These are phyloP conservation scores for Phaeolepiota aurea DNA, from an alignment of 768 basidiomycete species.

Conservation along the genomic window DNA sequence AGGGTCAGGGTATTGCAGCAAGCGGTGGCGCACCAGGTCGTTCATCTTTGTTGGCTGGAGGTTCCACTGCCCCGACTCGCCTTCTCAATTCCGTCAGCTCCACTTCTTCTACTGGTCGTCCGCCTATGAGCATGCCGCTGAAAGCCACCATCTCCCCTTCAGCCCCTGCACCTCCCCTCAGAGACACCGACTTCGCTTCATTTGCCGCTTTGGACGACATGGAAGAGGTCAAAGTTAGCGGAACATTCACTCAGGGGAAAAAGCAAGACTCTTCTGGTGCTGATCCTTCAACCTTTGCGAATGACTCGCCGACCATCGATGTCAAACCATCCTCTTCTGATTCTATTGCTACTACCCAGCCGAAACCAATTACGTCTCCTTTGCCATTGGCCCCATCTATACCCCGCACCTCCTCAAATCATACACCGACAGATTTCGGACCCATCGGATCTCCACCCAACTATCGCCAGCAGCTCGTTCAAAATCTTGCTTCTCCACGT, in stretches of 20 bases:
- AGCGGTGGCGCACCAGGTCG: slow-evolving; percentile 16
- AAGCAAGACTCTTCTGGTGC: slow-evolving; percentile 10
- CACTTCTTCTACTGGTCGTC: slow-evolving; percentile 30
- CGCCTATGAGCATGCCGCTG: slow-evolving; percentile 58
- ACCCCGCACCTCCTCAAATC: slow-evolving; percentile 37
- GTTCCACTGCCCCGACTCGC: slow-evolving; percentile 65
- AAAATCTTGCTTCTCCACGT: slow-evolving; percentile 23
- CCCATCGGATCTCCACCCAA: slow-evolving; percentile 79
- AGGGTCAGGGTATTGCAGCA: slow-evolving; percentile 17
- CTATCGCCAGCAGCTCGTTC: slow-evolving; percentile 13
- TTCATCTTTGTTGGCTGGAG: slow-evolving; percentile 37
- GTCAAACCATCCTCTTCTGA: slow-evolving; percentile 4
- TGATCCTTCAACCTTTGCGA: slow-evolving; percentile 3
- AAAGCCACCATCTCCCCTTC: slow-evolving; percentile 70
- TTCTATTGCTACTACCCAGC: slow-evolving; percentile 10
- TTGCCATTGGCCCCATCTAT: slow-evolving; percentile 49
- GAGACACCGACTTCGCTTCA: slow-evolving; percentile 67
- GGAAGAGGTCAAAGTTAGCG: slow-evolving; percentile 34
- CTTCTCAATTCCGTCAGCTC: slow-evolving; percentile 17
- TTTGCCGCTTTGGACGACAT: slow-evolving; percentile 61
- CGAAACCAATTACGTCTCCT: slow-evolving; percentile 25
- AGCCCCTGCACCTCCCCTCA: slow-evolving; percentile 70
- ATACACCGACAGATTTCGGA: slow-evolving; percentile 52
- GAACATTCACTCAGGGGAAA: slow-evolving; percentile 32
- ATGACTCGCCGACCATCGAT: slow-evolving; percentile 1